Conservation (phyloP, 202 grass and related monocot species). For the Bolboschoenoplectus hybrid region DNA sequence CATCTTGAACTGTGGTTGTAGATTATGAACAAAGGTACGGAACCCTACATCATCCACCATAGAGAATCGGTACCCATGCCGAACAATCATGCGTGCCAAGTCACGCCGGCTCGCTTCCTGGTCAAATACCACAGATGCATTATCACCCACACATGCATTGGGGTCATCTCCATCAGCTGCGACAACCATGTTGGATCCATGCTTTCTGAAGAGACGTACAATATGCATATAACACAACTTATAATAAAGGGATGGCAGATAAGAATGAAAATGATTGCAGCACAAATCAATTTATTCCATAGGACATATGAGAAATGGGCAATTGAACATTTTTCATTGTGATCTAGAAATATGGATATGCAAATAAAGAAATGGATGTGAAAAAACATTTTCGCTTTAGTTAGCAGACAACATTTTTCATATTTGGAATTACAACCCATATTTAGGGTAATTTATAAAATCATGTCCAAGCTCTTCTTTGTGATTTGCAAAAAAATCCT, state of each 20-base stretch:
- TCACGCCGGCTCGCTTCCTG: slow-evolving; percentile 81
- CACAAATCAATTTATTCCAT: background rate
- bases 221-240: slow-evolving; percentile 16
- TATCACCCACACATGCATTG: slow-evolving; percentile 23
- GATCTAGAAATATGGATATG: background rate
- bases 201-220: slow-evolving; percentile 22
- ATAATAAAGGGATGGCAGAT: background rate
- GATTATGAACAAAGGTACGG: slow-evolving; percentile 79
- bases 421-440: background rate
- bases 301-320: background rate
- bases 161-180: slow-evolving; percentile 35
- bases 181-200: slow-evolving; percentile 26
- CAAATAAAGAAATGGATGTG: slow-evolving; percentile 16
- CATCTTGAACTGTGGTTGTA: slow-evolving; percentile 94
- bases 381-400: background rate
- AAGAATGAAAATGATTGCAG: background rate
- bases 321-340: background rate
- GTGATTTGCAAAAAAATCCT: background rate
- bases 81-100: slow-evolving; percentile 83
- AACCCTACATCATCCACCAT: slow-evolving; percentile 92
- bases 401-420: background rate
- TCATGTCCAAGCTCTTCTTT: background rate
- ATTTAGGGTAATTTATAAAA: background rate
- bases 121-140: slow-evolving; percentile 60
- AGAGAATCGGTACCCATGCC: slow-evolving; percentile 89